Conservation (phyloP, 2,329 filamentous ascomycete species). For the Ophiosphaerella korrae region DNA sequence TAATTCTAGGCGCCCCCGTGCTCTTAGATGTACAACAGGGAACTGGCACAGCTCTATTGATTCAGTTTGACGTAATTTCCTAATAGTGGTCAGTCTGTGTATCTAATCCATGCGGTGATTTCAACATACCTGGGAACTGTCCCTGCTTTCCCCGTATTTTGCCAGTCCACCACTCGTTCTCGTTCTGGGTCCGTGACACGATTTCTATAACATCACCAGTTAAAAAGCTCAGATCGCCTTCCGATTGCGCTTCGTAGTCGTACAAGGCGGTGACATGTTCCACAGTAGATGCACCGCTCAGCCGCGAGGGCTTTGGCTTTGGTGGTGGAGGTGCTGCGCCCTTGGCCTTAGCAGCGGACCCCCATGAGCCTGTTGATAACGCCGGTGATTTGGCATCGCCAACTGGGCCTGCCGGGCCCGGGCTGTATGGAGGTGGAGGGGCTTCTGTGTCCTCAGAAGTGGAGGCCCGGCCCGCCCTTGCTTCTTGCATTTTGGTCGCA, state of each 20-base stretch:
- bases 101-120: background rate
- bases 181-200: conserved; percentile 77
- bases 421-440: conserved; percentile 49
- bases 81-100: conserved; percentile 38
- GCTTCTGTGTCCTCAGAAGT: conserved; percentile 40
- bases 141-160: conserved; percentile 79
- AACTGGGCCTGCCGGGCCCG: conserved; percentile 29
- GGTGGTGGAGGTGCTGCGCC: conserved; percentile 56
- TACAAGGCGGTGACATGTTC: conserved; percentile 91
- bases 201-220: conserved; percentile 92
- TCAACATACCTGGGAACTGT: conserved; percentile 84
- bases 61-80: conserved; percentile 53
- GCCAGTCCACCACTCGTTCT: conserved; percentile 97
- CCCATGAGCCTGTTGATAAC: conserved; percentile 47
- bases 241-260: conserved; percentile 94
- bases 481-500: conserved; percentile 46
- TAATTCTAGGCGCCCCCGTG: background rate
- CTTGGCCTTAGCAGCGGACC: conserved; percentile 54
- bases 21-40: background rate
- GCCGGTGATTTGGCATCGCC: conserved; percentile 34
- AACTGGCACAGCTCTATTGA: conserved; percentile 11
- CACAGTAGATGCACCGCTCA: conserved; percentile 67
- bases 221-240: conserved; percentile 89
- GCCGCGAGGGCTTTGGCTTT: conserved; percentile 69
- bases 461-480: conserved; percentile 38